These are phyloP conservation scores for Besnoitia besnoiti DNA, from an alignment of 169 alveolate species.

Conservation along the genomic window DNA sequence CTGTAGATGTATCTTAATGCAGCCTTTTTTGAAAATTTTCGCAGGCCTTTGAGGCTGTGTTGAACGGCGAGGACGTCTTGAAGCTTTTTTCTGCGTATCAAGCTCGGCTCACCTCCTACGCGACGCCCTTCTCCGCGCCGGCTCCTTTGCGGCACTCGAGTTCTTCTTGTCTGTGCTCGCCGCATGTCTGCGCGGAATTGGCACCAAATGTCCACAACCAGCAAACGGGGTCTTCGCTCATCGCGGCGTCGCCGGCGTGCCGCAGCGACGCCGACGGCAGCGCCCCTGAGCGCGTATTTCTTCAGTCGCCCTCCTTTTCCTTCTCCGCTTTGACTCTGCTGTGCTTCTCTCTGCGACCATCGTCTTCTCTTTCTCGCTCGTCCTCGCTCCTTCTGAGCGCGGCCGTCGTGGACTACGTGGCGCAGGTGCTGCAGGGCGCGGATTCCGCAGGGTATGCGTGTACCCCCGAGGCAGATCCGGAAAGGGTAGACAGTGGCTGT, in stretches of 20 bases:
- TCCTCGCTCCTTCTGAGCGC: slow-evolving; percentile 11
- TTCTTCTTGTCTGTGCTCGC: background rate
- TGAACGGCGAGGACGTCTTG: background rate
- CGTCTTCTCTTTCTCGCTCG: background rate
- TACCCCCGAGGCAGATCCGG: background rate
- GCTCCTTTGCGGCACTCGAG: background rate
- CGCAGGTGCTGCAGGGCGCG: background rate
- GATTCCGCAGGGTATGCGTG: background rate
- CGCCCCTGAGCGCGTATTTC: background rate
- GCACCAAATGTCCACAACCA: too few relatives aligned
- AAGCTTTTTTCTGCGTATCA: background rate
- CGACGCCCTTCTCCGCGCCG: background rate
- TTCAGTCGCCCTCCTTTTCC: background rate
- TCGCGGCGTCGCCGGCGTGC: background rate
- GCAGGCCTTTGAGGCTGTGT: background rate
- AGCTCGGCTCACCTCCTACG: background rate
- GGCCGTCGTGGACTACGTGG: background rate
- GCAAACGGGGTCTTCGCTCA: background rate
- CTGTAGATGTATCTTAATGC: too few relatives aligned
- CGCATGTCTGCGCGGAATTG: too few relatives aligned
- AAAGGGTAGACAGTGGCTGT: background rate
- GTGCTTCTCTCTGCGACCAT: background rate
- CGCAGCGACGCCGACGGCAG: background rate
- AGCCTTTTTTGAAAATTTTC: too few relatives aligned
- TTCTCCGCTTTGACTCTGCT: background rate